Evolutionary conservation across 768 basidiomycete species (phyloP).

Genomic region (Clitopilus passeckerianus): DNA sequence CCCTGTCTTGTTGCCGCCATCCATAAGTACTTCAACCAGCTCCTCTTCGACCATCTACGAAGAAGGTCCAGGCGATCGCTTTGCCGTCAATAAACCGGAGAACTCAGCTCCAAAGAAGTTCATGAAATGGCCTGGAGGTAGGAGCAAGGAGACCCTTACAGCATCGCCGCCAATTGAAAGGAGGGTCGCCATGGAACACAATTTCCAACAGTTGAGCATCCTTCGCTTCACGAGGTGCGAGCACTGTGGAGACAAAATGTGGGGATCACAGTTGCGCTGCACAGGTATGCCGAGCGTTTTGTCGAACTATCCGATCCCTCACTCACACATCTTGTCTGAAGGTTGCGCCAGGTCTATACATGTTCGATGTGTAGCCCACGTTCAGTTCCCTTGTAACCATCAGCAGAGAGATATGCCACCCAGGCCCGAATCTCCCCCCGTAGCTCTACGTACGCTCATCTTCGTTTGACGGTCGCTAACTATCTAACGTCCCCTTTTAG

Average conservation of each 20-base stretch:
- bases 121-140: conserved; percentile 65
- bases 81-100: conserved; percentile 38
- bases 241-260: conserved; percentile 96
- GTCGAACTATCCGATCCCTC: neutral
- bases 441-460: conserved; percentile 31
- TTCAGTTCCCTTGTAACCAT: conserved; percentile 64
- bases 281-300: conserved; percentile 50
- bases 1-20: conserved; percentile 20
- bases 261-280: conserved; percentile 94
- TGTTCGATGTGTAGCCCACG: conserved; percentile 72
- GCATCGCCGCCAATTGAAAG: conserved; percentile 23
- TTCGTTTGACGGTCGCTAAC: conserved; percentile 1
- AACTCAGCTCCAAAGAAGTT: conserved; percentile 55
- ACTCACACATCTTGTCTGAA: conserved; percentile 21
- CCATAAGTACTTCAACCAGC: conserved; percentile 38
- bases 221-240: conserved; percentile 91
- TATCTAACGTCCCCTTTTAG: conserved; percentile 28
- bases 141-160: conserved; percentile 39
- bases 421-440: conserved; percentile 28
- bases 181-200: conserved; percentile 57
- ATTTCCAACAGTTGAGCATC: conserved; percentile 85
- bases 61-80: conserved; percentile 34
- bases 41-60: conserved; percentile 45
- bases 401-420: conserved; percentile 28
- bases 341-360: conserved; percentile 87